Conservation (phyloP, 768 basidiomycete genomes). For the Amanita jacksonii region DNA sequence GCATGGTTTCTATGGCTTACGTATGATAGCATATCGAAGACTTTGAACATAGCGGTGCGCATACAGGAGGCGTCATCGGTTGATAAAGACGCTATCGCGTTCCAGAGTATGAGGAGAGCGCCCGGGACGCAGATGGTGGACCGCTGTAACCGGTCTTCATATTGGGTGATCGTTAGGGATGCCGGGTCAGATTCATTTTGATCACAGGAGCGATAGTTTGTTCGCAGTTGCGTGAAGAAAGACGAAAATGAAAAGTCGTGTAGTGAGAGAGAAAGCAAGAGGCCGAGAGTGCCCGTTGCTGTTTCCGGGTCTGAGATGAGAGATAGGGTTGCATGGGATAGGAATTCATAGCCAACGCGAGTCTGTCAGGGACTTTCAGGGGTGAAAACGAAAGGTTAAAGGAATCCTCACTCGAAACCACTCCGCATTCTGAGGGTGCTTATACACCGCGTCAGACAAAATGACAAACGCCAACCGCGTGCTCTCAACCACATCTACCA, state of each 20-base stretch:
- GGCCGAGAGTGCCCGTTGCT: constrained; percentile 50
- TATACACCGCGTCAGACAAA: constrained; percentile 52
- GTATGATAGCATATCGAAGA: constrained; percentile 53
- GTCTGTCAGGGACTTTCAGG: constrained; percentile 21
- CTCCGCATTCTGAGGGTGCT: constrained; percentile 42
- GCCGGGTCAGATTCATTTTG: constrained; percentile 22
- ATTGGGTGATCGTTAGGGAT: constrained; percentile 29
- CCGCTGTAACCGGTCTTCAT: constrained; percentile 28
- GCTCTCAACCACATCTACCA: constrained; percentile 37
- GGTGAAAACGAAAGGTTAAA: constrained; percentile 15
- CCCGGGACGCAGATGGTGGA: constrained; percentile 48
- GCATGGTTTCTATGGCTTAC: constrained; percentile 64
- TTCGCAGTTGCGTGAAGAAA: constrained; percentile 39
- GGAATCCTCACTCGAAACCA: constrained; percentile 50
- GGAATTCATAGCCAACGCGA: constrained; percentile 54
- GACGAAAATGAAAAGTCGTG: constrained; percentile 51
- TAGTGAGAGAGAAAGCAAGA: constrained; percentile 58
- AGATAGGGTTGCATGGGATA: constrained; percentile 48
- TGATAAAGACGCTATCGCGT: constrained; percentile 28
- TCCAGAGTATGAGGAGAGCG: constrained; percentile 53
- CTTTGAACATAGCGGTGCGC: constrained; percentile 46
- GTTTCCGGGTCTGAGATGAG: constrained; percentile 40
- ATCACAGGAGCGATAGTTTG: constrained; percentile 16
- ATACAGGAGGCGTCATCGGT: constrained; percentile 25
- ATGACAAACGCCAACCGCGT: constrained; percentile 56